These are phyloP conservation scores for Solanum appendiculatum DNA, from an alignment of 257 asterid species.

Conservation along the genomic window DNA sequence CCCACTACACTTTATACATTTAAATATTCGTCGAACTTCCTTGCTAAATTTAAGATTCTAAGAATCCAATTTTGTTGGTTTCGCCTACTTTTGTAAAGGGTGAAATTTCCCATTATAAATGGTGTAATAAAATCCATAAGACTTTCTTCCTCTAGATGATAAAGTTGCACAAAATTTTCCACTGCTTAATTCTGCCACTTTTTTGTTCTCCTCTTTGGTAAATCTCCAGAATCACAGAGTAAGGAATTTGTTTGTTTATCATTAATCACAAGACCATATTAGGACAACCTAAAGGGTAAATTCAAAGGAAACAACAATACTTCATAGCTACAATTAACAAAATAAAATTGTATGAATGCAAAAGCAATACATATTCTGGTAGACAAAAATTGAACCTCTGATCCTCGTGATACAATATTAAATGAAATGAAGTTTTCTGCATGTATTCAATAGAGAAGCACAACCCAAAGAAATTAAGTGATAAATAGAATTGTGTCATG, in stretches of 20 bases:
- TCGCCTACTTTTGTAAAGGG: not conserved
- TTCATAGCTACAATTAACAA: too few relatives aligned
- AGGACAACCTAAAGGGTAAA: not conserved
- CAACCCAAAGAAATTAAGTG: too few relatives aligned
- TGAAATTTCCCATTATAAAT: not conserved
- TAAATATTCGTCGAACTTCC: not conserved
- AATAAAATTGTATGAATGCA: too few relatives aligned
- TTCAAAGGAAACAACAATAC: not conserved
- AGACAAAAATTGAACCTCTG: too few relatives aligned
- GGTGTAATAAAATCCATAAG: not conserved
- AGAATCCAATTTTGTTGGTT: not conserved
- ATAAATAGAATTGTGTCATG: too few relatives aligned
- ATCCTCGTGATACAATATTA: too few relatives aligned
- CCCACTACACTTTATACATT: not conserved
- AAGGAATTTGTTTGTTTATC: too few relatives aligned
- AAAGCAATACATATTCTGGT: too few relatives aligned
- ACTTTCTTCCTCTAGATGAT: not conserved
- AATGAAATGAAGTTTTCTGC: too few relatives aligned
- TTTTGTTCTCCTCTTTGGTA: not conserved
- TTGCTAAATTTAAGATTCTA: not conserved
- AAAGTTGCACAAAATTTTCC: not conserved
- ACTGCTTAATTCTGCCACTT: not conserved
- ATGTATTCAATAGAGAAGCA: too few relatives aligned
- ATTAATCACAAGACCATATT: not conserved
- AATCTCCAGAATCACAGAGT: not conserved